phyloP scores from a whole-genome alignment of 257 asterid species.

The Solanum chiquidenum region DNA sequence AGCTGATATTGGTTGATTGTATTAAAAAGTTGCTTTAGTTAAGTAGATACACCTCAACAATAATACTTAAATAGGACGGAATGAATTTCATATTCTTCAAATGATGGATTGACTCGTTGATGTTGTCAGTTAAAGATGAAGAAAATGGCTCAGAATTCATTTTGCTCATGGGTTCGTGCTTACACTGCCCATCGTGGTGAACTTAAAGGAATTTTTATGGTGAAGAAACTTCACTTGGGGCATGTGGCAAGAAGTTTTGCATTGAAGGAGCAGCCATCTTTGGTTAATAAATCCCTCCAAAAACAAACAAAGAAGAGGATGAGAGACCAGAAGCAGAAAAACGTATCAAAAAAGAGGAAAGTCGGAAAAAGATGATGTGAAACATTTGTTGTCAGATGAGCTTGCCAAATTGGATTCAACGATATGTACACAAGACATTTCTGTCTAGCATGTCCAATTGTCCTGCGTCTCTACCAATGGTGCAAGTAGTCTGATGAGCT shows the following conservation, averaged over 20 bases:
- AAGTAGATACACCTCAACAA: background rate
- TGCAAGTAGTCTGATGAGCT: background rate
- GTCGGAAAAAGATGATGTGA: constrained; percentile 1
- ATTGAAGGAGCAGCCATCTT: constrained; percentile 79
- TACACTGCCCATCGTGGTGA: constrained; percentile 96
- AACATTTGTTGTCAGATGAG: background rate
- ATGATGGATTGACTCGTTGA: background rate
- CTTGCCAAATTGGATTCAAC: background rate
- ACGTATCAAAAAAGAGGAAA: constrained; percentile 39
- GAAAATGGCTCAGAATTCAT: constrained; percentile 64
- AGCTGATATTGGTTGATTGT: background rate
- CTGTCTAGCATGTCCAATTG: background rate
- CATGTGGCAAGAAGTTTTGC: constrained; percentile 88
- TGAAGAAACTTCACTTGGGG: constrained; percentile 89
- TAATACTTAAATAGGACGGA: background rate
- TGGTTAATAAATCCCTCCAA: constrained; percentile 63
- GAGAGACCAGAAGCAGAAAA: constrained; percentile 42
- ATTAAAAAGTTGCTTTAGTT: background rate
- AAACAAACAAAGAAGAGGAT: constrained; percentile 72
- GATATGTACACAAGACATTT: background rate
- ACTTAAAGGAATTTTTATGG: constrained; percentile 69
- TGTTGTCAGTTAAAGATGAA: constrained; percentile 42
- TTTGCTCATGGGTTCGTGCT: constrained; percentile 86
- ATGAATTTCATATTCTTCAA: background rate
- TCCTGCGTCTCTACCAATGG: background rate